Conservation (phyloP, 164 flowering plant species). For the Magnolia sinica region DNA sequence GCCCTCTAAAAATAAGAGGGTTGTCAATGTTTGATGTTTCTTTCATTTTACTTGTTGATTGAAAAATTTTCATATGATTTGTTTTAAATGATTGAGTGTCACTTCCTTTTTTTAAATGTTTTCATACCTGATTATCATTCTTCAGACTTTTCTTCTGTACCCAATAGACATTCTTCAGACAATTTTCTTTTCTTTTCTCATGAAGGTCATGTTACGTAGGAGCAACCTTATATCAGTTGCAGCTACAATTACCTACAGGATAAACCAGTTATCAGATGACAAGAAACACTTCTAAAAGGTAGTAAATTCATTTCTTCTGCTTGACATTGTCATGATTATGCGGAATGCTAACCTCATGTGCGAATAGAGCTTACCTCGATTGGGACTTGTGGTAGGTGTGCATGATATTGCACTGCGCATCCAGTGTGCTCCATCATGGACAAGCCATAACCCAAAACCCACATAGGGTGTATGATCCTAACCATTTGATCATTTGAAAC, state of each 20-base stretch:
- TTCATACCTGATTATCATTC: background rate
- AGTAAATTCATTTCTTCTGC: background rate
- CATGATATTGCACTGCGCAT: background rate
- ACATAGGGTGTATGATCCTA: no score
- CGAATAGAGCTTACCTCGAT: no score
- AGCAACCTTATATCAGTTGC: constrained; percentile 30
- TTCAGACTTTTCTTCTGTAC: background rate
- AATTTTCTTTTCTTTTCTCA: background rate
- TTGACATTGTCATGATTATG: no score
- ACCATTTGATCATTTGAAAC: no score
- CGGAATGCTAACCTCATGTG: no score
- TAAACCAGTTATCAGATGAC: constrained; percentile 37
- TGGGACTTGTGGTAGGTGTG: no score
- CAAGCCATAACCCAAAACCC: no score
- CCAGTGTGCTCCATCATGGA: no score
- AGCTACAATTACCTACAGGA: constrained; percentile 28
- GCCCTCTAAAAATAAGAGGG: no score
- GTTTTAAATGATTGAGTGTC: background rate
- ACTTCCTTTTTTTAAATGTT: background rate
- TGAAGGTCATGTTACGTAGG: constrained; percentile 10
- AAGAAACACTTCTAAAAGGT: constrained; percentile 36
- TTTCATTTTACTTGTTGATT: no score
- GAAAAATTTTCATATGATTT: no score
- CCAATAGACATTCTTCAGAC: background rate
- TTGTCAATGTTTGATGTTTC: no score